Percentiles rank a stretch among this genome's conserved stretches.
These are phyloP conservation scores for Aspergillus neotritici DNA, from an alignment of 2,329 filamentous ascomycete genomes.

Conservation along the genomic window DNA sequence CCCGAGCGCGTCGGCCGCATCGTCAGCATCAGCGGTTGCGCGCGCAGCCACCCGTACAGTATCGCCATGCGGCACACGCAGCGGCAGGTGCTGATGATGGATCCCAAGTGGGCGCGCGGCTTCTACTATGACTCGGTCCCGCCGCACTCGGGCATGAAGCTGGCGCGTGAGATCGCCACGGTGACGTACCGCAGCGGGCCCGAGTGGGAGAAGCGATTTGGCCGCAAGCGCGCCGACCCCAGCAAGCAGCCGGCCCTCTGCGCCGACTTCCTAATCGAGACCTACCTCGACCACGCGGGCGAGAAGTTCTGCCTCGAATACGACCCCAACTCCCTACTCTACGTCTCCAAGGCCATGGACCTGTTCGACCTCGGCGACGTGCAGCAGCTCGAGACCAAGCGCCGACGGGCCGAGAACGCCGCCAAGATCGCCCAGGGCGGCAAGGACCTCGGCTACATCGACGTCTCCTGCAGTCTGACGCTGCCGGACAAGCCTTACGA, in stretches of 20 bases:
- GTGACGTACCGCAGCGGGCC: slow-evolving; percentile 95
- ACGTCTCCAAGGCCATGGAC: slow-evolving; percentile 98
- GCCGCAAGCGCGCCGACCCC: slow-evolving; percentile 76
- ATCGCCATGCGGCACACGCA: slow-evolving; percentile 98
- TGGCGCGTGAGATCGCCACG: slow-evolving; percentile 93
- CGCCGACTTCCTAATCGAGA: slow-evolving; percentile 95
- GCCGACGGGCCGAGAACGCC: slow-evolving; percentile 58
- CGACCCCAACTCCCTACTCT: slow-evolving; percentile 89
- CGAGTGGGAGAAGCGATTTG: slow-evolving; percentile 96
- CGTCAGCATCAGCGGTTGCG: slow-evolving; percentile 87
- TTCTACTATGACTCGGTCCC: slow-evolving; percentile 88
- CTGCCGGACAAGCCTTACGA: slow-evolving; percentile 79
- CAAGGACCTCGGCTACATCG: slow-evolving; percentile 26
- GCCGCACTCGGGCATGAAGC: slow-evolving; percentile 94
- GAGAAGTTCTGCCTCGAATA: slow-evolving; percentile 98
- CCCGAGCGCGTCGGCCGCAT: slow-evolving; percentile 75
- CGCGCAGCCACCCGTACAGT: slow-evolving; percentile 90
- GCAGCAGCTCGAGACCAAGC: slow-evolving; percentile 59
- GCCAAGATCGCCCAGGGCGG: slow-evolving; percentile 51
- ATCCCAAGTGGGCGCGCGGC: slow-evolving; percentile 91
- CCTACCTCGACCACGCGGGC: slow-evolving; percentile 93
- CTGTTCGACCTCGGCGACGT: slow-evolving; percentile 81
- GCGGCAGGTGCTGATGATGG: slow-evolving; percentile 97
- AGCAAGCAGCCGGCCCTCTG: slow-evolving; percentile 87
- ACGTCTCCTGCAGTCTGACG: slow-evolving; percentile 67